Percentiles rank a stretch among this genome's conserved stretches.
Evolutionary conservation across 164 flowering plant genomes (phyloP).

Genomic region (Tetrastigma voinierianum): DNA sequence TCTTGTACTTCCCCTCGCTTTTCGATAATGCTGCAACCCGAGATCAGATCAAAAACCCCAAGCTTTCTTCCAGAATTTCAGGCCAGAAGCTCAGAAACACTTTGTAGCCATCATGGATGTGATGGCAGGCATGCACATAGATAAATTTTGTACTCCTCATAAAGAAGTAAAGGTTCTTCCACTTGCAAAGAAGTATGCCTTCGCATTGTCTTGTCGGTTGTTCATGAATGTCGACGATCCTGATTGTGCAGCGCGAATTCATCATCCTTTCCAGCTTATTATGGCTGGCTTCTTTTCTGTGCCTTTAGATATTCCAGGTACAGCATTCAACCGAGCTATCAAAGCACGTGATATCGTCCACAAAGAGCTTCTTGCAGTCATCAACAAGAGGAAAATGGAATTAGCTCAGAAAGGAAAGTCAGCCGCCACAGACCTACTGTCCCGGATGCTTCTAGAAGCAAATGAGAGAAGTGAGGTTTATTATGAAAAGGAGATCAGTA

Average conservation of each 20-base stretch:
- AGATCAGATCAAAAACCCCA: not conserved
- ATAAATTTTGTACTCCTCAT: not conserved
- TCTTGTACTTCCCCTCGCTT: not conserved
- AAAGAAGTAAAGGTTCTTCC: constrained; percentile 16
- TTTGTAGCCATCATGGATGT: constrained; percentile 12
- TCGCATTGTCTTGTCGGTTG: too few species aligned
- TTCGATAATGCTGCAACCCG: not conserved
- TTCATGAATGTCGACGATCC: too few species aligned
- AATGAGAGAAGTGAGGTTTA: not conserved
- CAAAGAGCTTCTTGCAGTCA: not conserved
- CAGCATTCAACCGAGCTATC: too few species aligned
- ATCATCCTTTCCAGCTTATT: too few species aligned
- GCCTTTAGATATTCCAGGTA: too few species aligned
- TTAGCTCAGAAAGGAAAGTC: not conserved
- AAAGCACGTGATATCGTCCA: too few species aligned
- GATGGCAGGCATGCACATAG: constrained; percentile 9
- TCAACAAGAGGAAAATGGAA: constrained; percentile 1
- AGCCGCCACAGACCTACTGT: not conserved
- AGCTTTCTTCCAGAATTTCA: constrained; percentile 5
- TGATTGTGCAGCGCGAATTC: too few species aligned
- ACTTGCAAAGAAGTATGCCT: too few species aligned
- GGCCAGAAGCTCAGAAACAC: constrained; percentile 7
- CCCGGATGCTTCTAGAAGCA: not conserved
- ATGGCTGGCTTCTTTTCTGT: too few species aligned
- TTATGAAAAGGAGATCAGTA: constrained; percentile 4